Base-by-base conservation (phyloP, 176 grass and related monocot genomes). In the Hyparrhenia diplandra region DNA sequence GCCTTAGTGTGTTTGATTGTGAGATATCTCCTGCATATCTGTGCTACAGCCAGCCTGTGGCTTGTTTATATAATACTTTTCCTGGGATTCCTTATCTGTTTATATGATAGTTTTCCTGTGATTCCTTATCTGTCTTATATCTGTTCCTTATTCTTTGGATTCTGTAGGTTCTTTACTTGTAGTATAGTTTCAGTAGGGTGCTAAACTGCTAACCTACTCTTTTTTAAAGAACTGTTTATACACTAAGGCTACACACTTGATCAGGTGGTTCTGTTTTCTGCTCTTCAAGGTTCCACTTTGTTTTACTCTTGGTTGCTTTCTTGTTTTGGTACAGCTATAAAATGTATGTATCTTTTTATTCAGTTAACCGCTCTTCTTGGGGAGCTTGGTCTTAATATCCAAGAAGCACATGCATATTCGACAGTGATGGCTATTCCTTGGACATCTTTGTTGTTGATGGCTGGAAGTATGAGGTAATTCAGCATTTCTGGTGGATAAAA, bases 371-470 rank as follows among this genome's bases (percentile, higher is more conserved):
- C 81, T 57, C 85, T 93, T 76, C 81, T 93, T 66, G 91, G 83
- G 82, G 91, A 87, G 35, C 76, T 93, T 82, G 87, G 91, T 42
- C 91, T 93, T 64, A 93, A 93, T 80, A 93, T 93, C 61, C 91
- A 87, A 87, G 91, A 93, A 87, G 91, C 91, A 1, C 91, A 93
- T 87, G 91, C 91, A 78, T 93, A 89, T 82, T 93, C 87, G 8
- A 93, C 91, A 3, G 34, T 41, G 91, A 93, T 60, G 91, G 91
- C 20, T 93, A 87, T 84, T 93, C 91, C 21, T 87, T 93, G 73
- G 91, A 93, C 76, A 89, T 93, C n/a, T 93, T 93, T 87, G 91
- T 93, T 87, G 84, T 87, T 69, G 84, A 93, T 32, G 91, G 91
- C n/a, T 93, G 91, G 87, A 57, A 45, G 14, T 35, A 85, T 47